These are phyloP conservation scores for Radiomyces spectabilis DNA, from an alignment of 192 early-diverging fungal genomes.

Conservation along the genomic window DNA sequence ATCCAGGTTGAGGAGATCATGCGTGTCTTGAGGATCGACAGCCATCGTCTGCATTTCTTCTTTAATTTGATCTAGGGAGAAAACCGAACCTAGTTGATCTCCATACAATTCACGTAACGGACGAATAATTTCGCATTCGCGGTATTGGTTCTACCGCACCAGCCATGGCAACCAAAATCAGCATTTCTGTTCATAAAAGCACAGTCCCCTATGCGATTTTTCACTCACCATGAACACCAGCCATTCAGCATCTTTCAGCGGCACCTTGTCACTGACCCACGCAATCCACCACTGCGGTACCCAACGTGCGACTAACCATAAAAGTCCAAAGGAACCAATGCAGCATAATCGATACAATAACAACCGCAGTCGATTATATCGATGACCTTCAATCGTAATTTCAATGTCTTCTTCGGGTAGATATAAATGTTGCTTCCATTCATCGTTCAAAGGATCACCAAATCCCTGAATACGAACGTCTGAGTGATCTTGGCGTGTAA, in stretches of 20 bases:
- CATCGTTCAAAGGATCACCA: background rate
- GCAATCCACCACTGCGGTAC: conserved; percentile 66
- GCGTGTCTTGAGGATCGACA: conserved; percentile 1
- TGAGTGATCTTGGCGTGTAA: too few relatives aligned
- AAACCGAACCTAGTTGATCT: conserved; percentile 63
- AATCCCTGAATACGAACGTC: background rate
- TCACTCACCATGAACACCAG: conserved; percentile 52
- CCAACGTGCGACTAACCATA: conserved; percentile 82
- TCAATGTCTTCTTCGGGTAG: conserved; percentile 68
- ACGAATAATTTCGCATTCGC: conserved; percentile 39
- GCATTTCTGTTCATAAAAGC: background rate
- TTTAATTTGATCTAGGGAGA: conserved; percentile 43
- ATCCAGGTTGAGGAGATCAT: conserved; percentile 8
- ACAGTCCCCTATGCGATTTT: background rate
- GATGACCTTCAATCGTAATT: conserved; percentile 59
- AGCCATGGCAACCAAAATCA: background rate
- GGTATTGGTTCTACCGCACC: conserved; percentile 56
- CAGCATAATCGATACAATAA: conserved; percentile 61
- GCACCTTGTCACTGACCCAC: conserved; percentile 54
- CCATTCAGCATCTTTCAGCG: conserved; percentile 69
- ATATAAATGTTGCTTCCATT: conserved; percentile 31
- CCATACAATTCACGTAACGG: conserved; percentile 54
- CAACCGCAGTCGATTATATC: conserved; percentile 32
- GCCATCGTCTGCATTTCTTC: conserved; percentile 15
- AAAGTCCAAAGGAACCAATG: conserved; percentile 58